Percentiles rank a stretch among this genome's conserved stretches.
These are phyloP conservation scores for Penicillium freii DNA, from an alignment of 2,329 filamentous ascomycete species.

Conservation along the genomic window DNA sequence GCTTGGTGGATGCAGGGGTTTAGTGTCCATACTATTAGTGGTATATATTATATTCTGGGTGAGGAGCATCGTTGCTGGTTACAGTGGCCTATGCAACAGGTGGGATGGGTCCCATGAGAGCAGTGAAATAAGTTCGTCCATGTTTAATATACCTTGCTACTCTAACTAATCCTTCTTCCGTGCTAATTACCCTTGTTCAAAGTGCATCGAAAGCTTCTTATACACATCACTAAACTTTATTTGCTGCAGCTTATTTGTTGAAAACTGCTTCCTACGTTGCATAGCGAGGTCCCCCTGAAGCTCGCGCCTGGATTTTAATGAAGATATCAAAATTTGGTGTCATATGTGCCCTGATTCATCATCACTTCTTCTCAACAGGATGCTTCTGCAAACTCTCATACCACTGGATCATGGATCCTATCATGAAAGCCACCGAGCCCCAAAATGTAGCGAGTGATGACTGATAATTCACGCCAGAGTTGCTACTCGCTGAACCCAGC, in stretches of 20 bases:
- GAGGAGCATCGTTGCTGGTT: conserved; percentile 24
- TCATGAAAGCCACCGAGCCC: conserved; percentile 44
- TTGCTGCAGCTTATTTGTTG: not conserved
- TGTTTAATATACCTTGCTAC: too few relatives aligned
- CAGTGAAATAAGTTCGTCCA: too few relatives aligned
- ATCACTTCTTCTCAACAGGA: conserved; percentile 62
- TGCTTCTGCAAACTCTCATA: conserved; percentile 51
- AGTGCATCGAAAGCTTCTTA: not conserved
- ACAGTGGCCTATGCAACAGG: not conserved
- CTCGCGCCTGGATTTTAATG: not conserved
- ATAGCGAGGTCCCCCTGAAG: not conserved
- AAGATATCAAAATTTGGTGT: too few relatives aligned
- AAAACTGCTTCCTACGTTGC: not conserved
- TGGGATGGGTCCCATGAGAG: too few relatives aligned
- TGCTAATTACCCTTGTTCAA: not conserved
- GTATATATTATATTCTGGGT: conserved; percentile 21
- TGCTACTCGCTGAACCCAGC: conserved; percentile 50
- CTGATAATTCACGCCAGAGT: conserved; percentile 49
- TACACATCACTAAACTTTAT: not conserved
- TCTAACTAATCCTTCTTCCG: not conserved
- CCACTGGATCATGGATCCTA: conserved; percentile 51
- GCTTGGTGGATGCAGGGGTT: conserved; percentile 29
- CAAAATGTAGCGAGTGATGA: conserved; percentile 48
- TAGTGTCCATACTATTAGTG: conserved; percentile 17
- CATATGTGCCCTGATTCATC: conserved; percentile 27